Conservation (phyloP, 441 rosid genomes). For the Populus tomentosa region DNA sequence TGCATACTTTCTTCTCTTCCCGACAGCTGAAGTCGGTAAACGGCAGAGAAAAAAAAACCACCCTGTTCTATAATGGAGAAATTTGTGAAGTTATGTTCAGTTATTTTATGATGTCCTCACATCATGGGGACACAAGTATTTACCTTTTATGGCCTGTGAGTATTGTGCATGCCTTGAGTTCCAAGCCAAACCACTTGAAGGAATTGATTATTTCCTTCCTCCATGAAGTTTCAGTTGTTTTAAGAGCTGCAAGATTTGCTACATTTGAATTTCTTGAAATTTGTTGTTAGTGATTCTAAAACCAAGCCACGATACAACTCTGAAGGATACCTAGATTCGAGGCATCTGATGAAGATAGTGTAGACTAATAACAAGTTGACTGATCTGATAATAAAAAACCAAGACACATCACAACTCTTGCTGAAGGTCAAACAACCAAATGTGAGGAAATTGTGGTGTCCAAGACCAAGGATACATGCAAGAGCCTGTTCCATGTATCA, state of each 20-base stretch:
- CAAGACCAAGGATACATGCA: conserved; percentile 43
- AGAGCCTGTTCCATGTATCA: conserved; percentile 69
- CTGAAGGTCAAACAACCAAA: not conserved
- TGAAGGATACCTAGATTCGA: not conserved
- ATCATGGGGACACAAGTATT: conserved; percentile 6
- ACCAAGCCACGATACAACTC: not conserved
- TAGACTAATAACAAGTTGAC: not conserved
- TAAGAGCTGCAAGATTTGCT: not conserved
- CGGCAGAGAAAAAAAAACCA: no score
- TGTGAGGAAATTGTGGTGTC: not conserved
- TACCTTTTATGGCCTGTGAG: not conserved
- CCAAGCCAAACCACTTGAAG: not conserved
- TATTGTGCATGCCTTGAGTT: not conserved
- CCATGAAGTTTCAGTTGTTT: not conserved
- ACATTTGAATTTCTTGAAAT: not conserved
- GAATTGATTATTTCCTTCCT: not conserved
- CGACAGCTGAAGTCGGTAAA: not conserved
- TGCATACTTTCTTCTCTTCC: not conserved
- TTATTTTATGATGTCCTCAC: not conserved
- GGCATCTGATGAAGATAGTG: not conserved
- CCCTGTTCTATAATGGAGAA: not conserved
- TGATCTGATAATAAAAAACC: not conserved
- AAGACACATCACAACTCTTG: not conserved
- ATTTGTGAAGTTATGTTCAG: not conserved
- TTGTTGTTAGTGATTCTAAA: not conserved